Evolutionary conservation across 2,329 filamentous ascomycete genomes (phyloP), one percentile per base, ranked within the genome.

Genomic region (Ambrosiella cleistominuta): DNA sequence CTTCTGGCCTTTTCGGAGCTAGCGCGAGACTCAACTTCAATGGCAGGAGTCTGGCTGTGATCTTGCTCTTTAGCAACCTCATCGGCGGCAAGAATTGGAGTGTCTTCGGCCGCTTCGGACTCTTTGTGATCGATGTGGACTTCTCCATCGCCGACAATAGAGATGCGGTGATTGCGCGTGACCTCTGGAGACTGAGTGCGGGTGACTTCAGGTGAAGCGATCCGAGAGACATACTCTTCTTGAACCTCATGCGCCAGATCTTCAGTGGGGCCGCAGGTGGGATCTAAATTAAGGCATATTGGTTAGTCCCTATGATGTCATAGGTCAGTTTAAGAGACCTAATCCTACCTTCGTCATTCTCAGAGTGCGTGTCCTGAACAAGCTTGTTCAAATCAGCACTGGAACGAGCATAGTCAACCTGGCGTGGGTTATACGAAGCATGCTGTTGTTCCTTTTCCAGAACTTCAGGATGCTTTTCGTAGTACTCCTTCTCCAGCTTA

Each of bases 301-400:
- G 6, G 39, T 57, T 55, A 60, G 42, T 42, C 37, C 13, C 19
- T 17, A 17, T 47, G 44, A 47, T 17, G 19, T 47, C 9, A 47
- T 50, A 39, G 64, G 54, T 59, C 65, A 65, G 49, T 44, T 45
- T 42, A 13, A 45, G 50, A 5, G 27, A 13, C 36, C 11, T n/a
- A 15, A 36, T 47, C 50, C 15, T 56, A 56, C 54, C 42, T 61
- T 59, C 56, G 36, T n/a, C 47, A 13, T 57, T 54, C 57, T 63
- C 61, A 59, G 62, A 60, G 58, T 61, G 61, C 61, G 84, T 88
- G 47, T 86, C 79, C 62, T 83, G 80, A 59, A 97, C 89, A 63
- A 97, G 83, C 71, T 86, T 89, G 71, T 95, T 95, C 64, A 97
- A 72, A 66, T 95, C 87, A 47, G 88, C 86, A 65, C 86, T 90